Conservation (phyloP, 306 rosid species). For the Coriaria nepalensis region DNA sequence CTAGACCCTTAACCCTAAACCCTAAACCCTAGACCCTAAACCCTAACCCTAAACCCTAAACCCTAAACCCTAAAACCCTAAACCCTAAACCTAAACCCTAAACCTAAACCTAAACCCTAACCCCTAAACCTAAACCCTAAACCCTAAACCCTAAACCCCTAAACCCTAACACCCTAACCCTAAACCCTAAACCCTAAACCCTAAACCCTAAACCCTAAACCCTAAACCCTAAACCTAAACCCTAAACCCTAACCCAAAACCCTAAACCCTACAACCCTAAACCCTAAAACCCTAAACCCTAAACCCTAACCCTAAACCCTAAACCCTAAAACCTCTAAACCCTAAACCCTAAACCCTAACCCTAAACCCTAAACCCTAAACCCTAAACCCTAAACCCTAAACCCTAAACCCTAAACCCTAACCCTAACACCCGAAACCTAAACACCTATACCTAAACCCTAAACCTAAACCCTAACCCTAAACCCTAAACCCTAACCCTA, state of each 20-base stretch:
- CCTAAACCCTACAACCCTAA: conserved; percentile 10
- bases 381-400: conserved; percentile 5
- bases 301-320: neutral
- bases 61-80: neutral
- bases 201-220: conserved; percentile 3
- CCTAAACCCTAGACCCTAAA: no score
- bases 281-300: neutral
- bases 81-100: neutral
- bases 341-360: conserved; percentile 6
- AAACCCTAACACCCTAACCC: conserved; percentile 10
- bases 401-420: conserved; percentile 3
- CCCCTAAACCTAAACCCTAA: neutral
- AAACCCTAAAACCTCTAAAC: neutral
- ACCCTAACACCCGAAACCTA: conserved; percentile 4
- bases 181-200: conserved; percentile 13
- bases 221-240: conserved; percentile 3
- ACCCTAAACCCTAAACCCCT: conserved; percentile 13
- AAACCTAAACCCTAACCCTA: conserved; percentile 8
- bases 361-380: conserved; percentile 6
- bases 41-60: no score
- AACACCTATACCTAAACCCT: neutral
- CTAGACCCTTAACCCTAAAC: no score
- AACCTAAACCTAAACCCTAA: neutral
- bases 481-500: no score
- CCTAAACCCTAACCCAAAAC: conserved; percentile 2